Conservation (phyloP, 2,329 filamentous ascomycete species). For the Exophiala aquamarina region DNA sequence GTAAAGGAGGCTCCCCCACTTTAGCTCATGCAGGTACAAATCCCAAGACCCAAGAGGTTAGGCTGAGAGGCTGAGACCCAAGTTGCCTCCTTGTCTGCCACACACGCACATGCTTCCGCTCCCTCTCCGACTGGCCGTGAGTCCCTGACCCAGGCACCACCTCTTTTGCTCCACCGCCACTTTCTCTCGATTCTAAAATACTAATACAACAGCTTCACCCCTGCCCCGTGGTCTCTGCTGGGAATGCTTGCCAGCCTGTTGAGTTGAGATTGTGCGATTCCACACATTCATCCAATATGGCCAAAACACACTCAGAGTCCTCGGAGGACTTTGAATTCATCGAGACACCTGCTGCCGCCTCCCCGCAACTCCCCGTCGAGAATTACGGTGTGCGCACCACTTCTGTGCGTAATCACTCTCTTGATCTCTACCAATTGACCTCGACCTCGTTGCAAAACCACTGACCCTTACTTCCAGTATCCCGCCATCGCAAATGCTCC, state of each 20-base stretch:
- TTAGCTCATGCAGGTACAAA: no score
- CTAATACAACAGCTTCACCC: no score
- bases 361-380: slow-evolving; percentile 50
- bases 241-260: background rate
- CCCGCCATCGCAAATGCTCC: slow-evolving; percentile 91
- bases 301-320: slow-evolving; percentile 45
- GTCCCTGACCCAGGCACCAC: no score
- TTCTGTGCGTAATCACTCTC: slow-evolving; percentile 48
- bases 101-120: no score
- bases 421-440: background rate
- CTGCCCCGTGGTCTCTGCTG: background rate
- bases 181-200: slow-evolving; percentile 12
- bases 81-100: no score
- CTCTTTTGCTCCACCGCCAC: slow-evolving; percentile 13
- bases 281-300: slow-evolving; percentile 32
- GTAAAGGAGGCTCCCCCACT: no score
- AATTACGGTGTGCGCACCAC: slow-evolving; percentile 64
- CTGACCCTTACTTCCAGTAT: slow-evolving; percentile 55
- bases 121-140: no score
- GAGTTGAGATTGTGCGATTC: slow-evolving; percentile 5
- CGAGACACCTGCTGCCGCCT: slow-evolving; percentile 59
- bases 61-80: no score
- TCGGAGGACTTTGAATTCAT: slow-evolving; percentile 54
- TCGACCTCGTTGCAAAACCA: slow-evolving; percentile 3
- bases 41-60: no score